A percentile compares a stretch with the other conserved stretches of the same genome.
These are phyloP conservation scores for Licmophora abbreviata DNA, from an alignment of 108 stramenopile species.

Conservation along the genomic window DNA sequence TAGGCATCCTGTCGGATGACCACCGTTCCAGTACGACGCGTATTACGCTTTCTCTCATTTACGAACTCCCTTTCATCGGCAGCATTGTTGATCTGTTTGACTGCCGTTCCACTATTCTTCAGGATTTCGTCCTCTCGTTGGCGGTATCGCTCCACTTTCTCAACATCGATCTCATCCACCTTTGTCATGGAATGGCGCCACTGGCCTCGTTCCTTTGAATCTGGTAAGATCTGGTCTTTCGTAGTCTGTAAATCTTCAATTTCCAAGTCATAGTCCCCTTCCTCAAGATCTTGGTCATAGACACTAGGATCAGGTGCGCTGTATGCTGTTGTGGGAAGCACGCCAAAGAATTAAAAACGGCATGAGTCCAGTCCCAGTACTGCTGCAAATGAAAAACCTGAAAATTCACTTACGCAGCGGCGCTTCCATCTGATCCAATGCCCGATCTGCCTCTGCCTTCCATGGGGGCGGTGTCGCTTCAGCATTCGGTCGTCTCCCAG, in stretches of 20 bases:
- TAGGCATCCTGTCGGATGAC: neutral
- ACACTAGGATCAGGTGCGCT: constrained; percentile 12
- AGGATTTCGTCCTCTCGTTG: neutral
- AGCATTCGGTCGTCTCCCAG: neutral
- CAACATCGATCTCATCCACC: neutral
- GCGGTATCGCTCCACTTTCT: constrained; percentile 1
- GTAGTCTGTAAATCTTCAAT: constrained; percentile 1
- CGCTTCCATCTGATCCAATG: constrained; percentile 18
- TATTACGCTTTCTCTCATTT: neutral
- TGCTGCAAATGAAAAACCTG: no score
- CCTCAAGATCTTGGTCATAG: constrained; percentile 33
- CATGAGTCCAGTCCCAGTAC: no score
- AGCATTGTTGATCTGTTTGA: neutral
- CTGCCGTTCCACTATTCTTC: neutral
- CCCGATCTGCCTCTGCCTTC: constrained; percentile 7
- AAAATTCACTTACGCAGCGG: constrained; percentile 12
- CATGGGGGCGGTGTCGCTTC: constrained; percentile 9
- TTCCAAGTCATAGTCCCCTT: constrained; percentile 18
- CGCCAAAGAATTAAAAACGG: constrained; percentile 18
- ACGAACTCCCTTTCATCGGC: neutral
- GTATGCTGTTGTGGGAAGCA: constrained; percentile 14
- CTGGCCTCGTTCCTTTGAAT: no score
- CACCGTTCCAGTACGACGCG: neutral
- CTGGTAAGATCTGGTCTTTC: neutral
- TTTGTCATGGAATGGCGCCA: no score